Evolutionary conservation across 1,139 yeast genomes (phyloP), one percentile per base, ranked within the genome.

Genomic region (Candida gigantensis): DNA sequence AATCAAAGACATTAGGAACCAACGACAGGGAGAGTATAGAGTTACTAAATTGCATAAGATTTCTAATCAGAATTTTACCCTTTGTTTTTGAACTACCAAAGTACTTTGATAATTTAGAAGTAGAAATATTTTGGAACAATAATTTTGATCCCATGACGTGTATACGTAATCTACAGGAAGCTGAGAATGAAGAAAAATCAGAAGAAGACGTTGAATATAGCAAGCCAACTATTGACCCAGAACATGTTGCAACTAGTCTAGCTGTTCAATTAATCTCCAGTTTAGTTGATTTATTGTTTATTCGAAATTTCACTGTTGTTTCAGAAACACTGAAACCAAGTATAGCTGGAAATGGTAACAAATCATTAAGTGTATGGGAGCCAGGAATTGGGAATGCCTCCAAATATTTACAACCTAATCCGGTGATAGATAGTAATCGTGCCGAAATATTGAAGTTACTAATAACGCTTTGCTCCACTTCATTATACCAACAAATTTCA

Each of bases 41-140:
- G 23, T 42, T 77, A 11, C 59, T 85, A 29, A 84, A 81, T 45
- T 81, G 89, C 49, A 53, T 83, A 10, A 71, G 96, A 24, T 58
- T 84, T 6, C 58, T 90, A 31, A 79, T 89, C 1, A 74, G 80
- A 39, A 39, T 86, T 3, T 45, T 86, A 12, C 97, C 97, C 0
- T 74, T 79, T 40, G 52, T 84, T 9, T 85, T 75, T 50, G 96
- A 81, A 51, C 51, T 62, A 16, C 61, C 62, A 1, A 65, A 62
- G 13, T 61, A 52, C 36, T 35, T 32, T 14, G 36, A 47, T 8
- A 57, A 66, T 1, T 60, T 74, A 1, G 76, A 75, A 29, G 61
- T 63, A 14, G 53, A 60, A n/a, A 47, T 70, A 3, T 69, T 71
- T 35, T 62, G 75, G 50, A 41, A 34, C 10, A 29, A 33, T 5